Evolutionary conservation across 2,329 filamentous ascomycete genomes (phyloP).

Genomic region (Fusarium anthophilum): DNA sequence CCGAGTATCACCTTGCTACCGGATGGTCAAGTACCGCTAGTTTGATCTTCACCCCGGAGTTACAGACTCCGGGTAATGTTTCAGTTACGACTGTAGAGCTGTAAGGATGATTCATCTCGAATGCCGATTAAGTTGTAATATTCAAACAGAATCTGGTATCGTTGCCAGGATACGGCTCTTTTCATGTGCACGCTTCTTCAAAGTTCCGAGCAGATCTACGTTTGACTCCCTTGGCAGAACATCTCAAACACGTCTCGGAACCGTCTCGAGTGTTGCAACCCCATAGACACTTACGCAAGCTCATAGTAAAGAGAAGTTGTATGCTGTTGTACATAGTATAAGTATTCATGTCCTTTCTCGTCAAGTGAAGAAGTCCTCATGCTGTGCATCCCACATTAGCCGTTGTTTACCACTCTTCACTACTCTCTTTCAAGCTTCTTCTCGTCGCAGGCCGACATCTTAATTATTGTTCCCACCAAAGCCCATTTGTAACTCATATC

Average conservation of each 20-base stretch:
- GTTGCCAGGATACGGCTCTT: neutral
- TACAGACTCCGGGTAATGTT: slow-evolving; percentile 18
- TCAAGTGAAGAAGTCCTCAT: neutral
- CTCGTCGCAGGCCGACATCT: slow-evolving; percentile 63
- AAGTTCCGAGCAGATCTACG: neutral
- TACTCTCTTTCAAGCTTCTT: slow-evolving; percentile 25
- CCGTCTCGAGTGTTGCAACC: slow-evolving; percentile 15
- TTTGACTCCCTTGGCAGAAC: neutral
- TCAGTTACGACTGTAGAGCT: slow-evolving; percentile 13
- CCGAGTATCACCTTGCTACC: slow-evolving; percentile 30
- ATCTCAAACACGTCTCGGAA: slow-evolving; percentile 24
- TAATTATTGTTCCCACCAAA: slow-evolving; percentile 33
- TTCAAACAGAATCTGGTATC: neutral
- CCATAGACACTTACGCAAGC: neutral
- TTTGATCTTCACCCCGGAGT: slow-evolving; percentile 32
- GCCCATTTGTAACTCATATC: slow-evolving; percentile 18
- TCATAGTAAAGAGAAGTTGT: neutral
- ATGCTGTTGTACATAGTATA: neutral
- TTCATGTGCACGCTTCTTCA: neutral
- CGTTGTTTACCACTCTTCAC: neutral
- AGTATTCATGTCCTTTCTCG: slow-evolving; percentile 7
- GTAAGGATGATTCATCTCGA: neutral
- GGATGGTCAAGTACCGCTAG: slow-evolving; percentile 24
- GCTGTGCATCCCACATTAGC: slow-evolving; percentile 5
- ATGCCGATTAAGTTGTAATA: neutral